Conservation (phyloP, 2,329 filamentous ascomycete species). For the Monosporascus ibericus region DNA sequence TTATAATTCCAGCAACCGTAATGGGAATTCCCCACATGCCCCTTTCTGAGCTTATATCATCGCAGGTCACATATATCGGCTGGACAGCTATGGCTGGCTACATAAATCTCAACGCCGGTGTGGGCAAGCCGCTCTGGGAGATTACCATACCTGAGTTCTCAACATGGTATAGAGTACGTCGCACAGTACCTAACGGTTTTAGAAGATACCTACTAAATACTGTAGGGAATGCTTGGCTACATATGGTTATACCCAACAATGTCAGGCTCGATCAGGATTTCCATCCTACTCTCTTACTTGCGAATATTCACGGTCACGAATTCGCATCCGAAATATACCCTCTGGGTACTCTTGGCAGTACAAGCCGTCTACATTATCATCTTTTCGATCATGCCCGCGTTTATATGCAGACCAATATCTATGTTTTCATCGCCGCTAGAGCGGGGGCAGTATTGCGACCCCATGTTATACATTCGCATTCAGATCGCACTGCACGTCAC, state of each 20-base stretch:
- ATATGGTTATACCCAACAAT: slow-evolving; percentile 18
- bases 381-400: slow-evolving; percentile 16
- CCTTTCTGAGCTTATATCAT: too few species aligned
- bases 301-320: slow-evolving; percentile 14
- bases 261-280: slow-evolving; percentile 14
- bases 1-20: neutral
- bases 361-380: slow-evolving; percentile 15
- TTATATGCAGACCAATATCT: slow-evolving; percentile 14
- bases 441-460: slow-evolving; percentile 10
- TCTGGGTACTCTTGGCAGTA: slow-evolving; percentile 11
- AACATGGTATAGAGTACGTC: slow-evolving; percentile 13
- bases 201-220: neutral
- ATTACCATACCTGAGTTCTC: slow-evolving; percentile 17
- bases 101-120: slow-evolving; percentile 13
- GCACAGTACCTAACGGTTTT: too few species aligned
- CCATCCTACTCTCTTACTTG: slow-evolving; percentile 18
- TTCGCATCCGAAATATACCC: neutral
- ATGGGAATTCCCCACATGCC: too few species aligned
- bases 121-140: slow-evolving; percentile 20
- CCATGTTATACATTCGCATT: slow-evolving; percentile 14
- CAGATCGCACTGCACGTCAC: slow-evolving; percentile 16
- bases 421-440: slow-evolving; percentile 14
- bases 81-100: slow-evolving; percentile 15
- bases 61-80: slow-evolving; percentile 15
- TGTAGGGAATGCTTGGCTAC: slow-evolving; percentile 10